Conservation (phyloP, 176 grass and related monocot genomes). For the Hordeum vulgare region DNA sequence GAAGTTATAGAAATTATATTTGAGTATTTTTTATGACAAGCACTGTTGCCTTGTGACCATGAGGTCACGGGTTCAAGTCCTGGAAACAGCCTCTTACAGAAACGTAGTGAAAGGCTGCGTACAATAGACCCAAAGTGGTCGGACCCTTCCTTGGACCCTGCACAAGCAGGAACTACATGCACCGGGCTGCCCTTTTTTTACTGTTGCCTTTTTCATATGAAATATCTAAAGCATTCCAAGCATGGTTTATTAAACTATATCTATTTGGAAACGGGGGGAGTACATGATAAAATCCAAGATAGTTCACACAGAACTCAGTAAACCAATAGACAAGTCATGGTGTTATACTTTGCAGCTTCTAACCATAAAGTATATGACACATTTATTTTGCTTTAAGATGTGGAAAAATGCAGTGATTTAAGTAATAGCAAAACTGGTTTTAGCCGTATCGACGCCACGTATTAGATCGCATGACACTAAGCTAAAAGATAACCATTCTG, state of each 20-base stretch:
- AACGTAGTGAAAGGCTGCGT: too few relatives aligned
- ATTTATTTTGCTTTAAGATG: slow-evolving; percentile 6
- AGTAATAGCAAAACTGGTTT: not conserved
- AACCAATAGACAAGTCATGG: not conserved
- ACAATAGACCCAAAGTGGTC: too few relatives aligned
- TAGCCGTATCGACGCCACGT: not conserved
- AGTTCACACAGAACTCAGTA: not conserved
- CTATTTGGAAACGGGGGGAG: not conserved
- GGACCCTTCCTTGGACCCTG: too few relatives aligned
- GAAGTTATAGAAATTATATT: not conserved
- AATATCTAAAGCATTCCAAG: not conserved
- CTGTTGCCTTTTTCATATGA: not conserved
- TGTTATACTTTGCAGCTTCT: not conserved
- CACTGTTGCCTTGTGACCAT: not conserved
- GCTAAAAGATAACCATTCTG: not conserved
- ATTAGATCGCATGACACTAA: not conserved
- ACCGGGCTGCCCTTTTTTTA: too few relatives aligned
- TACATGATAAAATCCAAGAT: not conserved
- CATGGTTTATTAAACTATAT: not conserved
- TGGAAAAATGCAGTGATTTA: not conserved
- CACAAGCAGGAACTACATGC: too few relatives aligned
- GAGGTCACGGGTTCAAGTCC: too few relatives aligned
- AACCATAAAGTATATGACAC: not conserved
- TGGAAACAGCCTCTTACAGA: too few relatives aligned
- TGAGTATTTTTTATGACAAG: not conserved